Evolutionary conservation across 306 rosid genomes (phyloP).

Genomic region (Vachellia collinsii): DNA sequence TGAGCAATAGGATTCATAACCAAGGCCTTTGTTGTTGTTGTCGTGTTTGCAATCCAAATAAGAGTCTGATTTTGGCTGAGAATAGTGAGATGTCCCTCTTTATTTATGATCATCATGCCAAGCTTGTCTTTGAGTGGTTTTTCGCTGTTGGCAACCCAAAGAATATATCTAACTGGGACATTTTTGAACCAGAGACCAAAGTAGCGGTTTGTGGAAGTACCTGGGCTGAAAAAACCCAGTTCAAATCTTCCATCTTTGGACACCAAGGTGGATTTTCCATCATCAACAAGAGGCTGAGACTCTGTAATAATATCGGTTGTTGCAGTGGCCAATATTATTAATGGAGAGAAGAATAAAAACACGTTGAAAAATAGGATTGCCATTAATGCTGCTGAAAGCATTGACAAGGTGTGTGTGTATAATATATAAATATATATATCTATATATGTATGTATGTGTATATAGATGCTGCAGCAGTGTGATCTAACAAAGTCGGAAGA

Average conservation of each 20-base stretch:
- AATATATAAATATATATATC: too few relatives aligned
- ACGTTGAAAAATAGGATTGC: too few relatives aligned
- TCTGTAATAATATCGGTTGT: background rate
- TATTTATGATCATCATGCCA: slow-evolving; percentile 38
- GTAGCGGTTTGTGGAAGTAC: slow-evolving; percentile 27
- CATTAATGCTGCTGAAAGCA: too few relatives aligned
- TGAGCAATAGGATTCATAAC: background rate
- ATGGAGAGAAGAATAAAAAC: background rate
- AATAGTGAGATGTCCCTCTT: slow-evolving; percentile 30
- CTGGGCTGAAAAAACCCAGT: slow-evolving; percentile 22
- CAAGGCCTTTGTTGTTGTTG: background rate
- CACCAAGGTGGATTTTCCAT: background rate
- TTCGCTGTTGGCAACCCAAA: slow-evolving; percentile 58
- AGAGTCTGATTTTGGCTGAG: slow-evolving; percentile 9
- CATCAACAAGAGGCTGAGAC: background rate
- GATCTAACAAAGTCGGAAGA: too few relatives aligned
- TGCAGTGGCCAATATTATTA: background rate
- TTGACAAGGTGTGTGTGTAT: too few relatives aligned
- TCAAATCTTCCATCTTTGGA: slow-evolving; percentile 16
- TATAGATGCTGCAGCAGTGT: too few relatives aligned
- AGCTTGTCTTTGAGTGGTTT: slow-evolving; percentile 41
- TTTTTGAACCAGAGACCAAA: slow-evolving; percentile 57
- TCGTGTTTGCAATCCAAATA: slow-evolving; percentile 39
- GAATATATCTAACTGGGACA: slow-evolving; percentile 34
- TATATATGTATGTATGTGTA: too few relatives aligned